Conservation (phyloP, 2,329 filamentous ascomycete species). For the Alternaria brassicicola region DNA sequence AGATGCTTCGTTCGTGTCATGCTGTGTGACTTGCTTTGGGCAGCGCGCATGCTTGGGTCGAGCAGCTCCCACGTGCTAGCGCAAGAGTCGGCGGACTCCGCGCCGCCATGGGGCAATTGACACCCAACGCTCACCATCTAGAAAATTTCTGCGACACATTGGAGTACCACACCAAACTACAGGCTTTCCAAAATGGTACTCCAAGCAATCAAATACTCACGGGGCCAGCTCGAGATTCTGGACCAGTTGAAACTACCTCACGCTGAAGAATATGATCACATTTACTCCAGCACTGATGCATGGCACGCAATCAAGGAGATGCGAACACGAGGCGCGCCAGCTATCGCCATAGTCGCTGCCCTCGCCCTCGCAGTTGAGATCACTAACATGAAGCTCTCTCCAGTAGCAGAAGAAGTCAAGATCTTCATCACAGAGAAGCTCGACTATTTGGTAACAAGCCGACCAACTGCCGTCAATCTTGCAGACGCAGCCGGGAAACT, state of each 20-base stretch:
- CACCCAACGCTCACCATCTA: constrained; percentile 30
- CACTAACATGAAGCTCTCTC: constrained; percentile 60
- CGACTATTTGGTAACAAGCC: constrained; percentile 84
- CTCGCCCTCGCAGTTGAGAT: constrained; percentile 88
- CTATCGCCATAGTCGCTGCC: constrained; percentile 96
- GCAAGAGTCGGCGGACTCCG: constrained; percentile 3
- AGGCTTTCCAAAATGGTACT: constrained; percentile 58
- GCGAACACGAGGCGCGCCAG: constrained; percentile 82
- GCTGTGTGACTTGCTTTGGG: background rate
- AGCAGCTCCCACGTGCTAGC: constrained; percentile 17
- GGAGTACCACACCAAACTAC: constrained; percentile 13
- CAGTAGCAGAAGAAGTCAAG: constrained; percentile 65
- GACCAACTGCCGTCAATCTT: constrained; percentile 94
- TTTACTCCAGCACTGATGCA: constrained; percentile 73
- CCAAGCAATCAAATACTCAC: constrained; percentile 77
- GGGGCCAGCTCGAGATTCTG: constrained; percentile 75
- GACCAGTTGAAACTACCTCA: constrained; percentile 85
- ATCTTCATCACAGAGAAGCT: constrained; percentile 76
- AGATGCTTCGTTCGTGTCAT: background rate
- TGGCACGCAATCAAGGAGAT: constrained; percentile 84
- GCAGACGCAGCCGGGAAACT: constrained; percentile 87
- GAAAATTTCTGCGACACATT: constrained; percentile 24
- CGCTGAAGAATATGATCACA: constrained; percentile 76
- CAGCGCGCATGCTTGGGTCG: background rate
- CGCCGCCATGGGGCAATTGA: constrained; percentile 18